Evolutionary conservation across 2,329 filamentous ascomycete genomes (phyloP).

Genomic region (Pyricularia pennisetigena): DNA sequence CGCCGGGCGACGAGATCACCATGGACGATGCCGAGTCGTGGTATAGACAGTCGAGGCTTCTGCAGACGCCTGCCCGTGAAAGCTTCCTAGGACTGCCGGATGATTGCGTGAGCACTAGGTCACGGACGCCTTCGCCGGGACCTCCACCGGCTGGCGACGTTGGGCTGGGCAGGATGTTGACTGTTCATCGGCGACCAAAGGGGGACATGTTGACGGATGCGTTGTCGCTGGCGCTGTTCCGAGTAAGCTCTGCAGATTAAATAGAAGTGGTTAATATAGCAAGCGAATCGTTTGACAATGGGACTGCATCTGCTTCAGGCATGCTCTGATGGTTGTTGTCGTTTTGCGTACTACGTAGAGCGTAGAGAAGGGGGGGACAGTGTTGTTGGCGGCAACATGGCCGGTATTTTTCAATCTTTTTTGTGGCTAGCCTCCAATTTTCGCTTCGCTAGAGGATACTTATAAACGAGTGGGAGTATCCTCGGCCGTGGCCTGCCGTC

Average conservation of each 20-base stretch:
- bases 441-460: too few species aligned
- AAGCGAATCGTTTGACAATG: not conserved
- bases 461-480: too few species aligned
- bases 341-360: too few species aligned
- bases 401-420: too few species aligned
- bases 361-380: too few species aligned
- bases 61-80: not conserved
- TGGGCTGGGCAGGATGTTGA: not conserved
- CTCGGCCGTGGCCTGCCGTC: too few species aligned
- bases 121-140: not conserved
- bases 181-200: not conserved
- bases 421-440: too few species aligned
- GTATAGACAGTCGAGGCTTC: not conserved
- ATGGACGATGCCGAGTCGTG: not conserved
- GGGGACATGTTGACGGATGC: conserved; percentile 3
- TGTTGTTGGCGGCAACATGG: too few species aligned
- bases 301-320: not conserved
- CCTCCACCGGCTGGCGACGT: conserved; percentile 1
- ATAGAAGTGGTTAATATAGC: not conserved
- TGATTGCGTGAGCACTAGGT: not conserved
- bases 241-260: not conserved
- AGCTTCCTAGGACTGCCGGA: not conserved
- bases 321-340: not conserved
- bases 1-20: not conserved
- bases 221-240: conserved; percentile 3